phyloP scores from a whole-genome alignment of 2,329 filamentous ascomycete genomes.

The Exophiala sp. region DNA sequence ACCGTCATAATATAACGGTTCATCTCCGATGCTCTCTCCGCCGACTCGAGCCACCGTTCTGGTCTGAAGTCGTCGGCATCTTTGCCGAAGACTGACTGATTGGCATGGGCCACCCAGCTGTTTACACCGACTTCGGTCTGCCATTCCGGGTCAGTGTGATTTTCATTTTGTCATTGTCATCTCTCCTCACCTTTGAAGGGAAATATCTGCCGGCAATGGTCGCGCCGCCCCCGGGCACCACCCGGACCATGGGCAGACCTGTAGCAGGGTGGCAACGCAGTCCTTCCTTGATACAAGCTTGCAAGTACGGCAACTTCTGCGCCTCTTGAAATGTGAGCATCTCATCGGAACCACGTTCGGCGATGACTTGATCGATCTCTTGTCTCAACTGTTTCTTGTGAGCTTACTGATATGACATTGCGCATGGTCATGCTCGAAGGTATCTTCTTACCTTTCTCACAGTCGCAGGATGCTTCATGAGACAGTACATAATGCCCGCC shows the following conservation, averaged over 20 bases:
- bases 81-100: conserved; percentile 44
- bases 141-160: neutral
- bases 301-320: conserved; percentile 65
- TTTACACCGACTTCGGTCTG: conserved; percentile 40
- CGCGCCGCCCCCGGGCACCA: conserved; percentile 50
- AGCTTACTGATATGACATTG: neutral
- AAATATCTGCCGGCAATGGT: conserved; percentile 42
- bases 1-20: conserved; percentile 40
- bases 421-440: neutral
- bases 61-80: conserved; percentile 60
- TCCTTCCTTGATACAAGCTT: conserved; percentile 73
- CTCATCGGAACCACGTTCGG: conserved; percentile 34
- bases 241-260: conserved; percentile 67
- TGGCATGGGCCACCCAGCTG: conserved; percentile 47
- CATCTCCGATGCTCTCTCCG: conserved; percentile 38
- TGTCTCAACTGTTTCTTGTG: conserved; percentile 11
- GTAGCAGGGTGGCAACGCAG: conserved; percentile 73
- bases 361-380: conserved; percentile 22
- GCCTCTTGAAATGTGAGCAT: conserved; percentile 58
- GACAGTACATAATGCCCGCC: conserved; percentile 68
- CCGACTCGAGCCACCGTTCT: conserved; percentile 64
- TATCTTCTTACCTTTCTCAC: conserved; percentile 15
- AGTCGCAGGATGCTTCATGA: conserved; percentile 58
- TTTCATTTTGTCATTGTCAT: neutral
- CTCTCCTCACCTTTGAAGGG: conserved; percentile 34